Conservation (phyloP, 1,284 basidiomycete genomes). For the Tylopilus sp. region DNA sequence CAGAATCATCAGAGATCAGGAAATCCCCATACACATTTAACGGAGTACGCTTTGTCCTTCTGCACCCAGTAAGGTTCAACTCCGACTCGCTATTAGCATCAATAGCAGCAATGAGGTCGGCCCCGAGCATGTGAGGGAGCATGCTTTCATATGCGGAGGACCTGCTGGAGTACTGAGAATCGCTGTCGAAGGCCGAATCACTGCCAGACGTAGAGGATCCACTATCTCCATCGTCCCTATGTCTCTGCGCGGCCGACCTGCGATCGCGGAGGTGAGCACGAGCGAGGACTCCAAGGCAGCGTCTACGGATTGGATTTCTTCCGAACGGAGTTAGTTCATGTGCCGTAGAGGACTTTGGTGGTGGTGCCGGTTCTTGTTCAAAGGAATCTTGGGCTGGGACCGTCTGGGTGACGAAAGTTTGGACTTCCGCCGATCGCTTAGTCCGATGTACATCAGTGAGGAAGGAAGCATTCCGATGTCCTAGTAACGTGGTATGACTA, state of each 20-base stretch:
- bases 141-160: slow-evolving; percentile 22
- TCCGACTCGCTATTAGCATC: slow-evolving; percentile 30
- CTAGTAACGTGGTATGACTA: neutral
- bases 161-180: slow-evolving; percentile 20
- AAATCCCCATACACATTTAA: slow-evolving; percentile 7
- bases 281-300: slow-evolving; percentile 19
- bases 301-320: neutral
- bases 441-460: neutral
- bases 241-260: slow-evolving; percentile 4
- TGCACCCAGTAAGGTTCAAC: slow-evolving; percentile 11
- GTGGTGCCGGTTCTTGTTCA: neutral
- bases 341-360: neutral
- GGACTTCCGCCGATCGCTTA: neutral
- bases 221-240: neutral
- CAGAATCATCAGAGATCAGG: slow-evolving; percentile 20
- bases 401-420: neutral
- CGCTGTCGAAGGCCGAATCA: slow-evolving; percentile 18
- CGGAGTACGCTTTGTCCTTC: neutral
- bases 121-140: slow-evolving; percentile 26
- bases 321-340: neutral
- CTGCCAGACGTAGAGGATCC: slow-evolving; percentile 18
- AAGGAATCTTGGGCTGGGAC: neutral
- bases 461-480: slow-evolving; percentile 3
- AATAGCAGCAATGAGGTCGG: slow-evolving; percentile 28
- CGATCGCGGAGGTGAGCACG: slow-evolving; percentile 24